phyloP scores from a whole-genome alignment of 805 yeast genomes.

The Blastobotrys terrestris region DNA sequence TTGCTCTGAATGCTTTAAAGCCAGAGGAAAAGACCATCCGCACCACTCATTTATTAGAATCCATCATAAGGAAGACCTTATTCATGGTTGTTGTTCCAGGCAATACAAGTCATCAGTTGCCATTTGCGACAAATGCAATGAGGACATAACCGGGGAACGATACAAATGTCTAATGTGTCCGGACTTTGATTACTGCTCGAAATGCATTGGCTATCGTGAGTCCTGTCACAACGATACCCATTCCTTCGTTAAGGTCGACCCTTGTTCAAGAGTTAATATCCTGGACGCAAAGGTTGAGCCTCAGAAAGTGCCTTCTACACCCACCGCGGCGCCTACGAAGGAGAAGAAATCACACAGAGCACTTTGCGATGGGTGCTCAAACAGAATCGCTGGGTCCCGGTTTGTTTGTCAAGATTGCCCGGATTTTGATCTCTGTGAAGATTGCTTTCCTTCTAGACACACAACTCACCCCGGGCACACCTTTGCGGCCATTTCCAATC shows the following conservation, averaged over 20 bases:
- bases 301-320: background rate
- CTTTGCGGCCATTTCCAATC: no score
- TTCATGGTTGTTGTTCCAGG: background rate
- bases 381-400: constrained; percentile 36
- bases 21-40: constrained; percentile 16
- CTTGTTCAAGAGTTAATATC: background rate
- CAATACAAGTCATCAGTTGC: constrained; percentile 12
- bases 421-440: constrained; percentile 44
- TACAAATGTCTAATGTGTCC: constrained; percentile 44
- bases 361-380: constrained; percentile 23
- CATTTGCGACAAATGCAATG: constrained; percentile 23
- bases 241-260: constrained; percentile 17
- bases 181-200: constrained; percentile 44
- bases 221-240: constrained; percentile 20
- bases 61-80: constrained; percentile 6
- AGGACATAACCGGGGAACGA: constrained; percentile 35
- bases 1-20: constrained; percentile 34
- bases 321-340: background rate
- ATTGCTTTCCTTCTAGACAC: constrained; percentile 25
- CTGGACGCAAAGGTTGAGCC: background rate
- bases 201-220: constrained; percentile 26
- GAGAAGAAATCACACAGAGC: constrained; percentile 14
- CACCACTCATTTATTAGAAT: constrained; percentile 19
- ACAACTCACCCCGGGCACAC: constrained; percentile 11
- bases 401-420: constrained; percentile 43